Evolutionary conservation across 2,329 filamentous ascomycete species (phyloP), one percentile per base, ranked within the genome.

Genomic region (Plenodomus lindquistii): DNA sequence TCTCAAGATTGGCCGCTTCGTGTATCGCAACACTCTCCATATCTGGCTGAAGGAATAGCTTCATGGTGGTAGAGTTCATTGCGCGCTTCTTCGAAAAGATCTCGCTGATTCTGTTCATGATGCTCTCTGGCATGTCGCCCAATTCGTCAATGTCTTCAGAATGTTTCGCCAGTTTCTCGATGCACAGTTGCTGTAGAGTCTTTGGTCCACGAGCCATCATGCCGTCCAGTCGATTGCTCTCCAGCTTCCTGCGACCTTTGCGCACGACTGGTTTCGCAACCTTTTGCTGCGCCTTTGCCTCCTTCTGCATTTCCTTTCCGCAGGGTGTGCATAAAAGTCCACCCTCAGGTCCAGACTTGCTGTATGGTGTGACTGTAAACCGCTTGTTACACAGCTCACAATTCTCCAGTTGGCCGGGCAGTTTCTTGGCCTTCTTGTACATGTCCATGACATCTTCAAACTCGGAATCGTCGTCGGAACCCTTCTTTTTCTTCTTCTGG

Each of bases 301-400:
- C 83, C 54, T 89, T 86, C 35, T 82, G 82, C 42, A 88, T 72
- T 53, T 89, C 83, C 62, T 88, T 91, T 18, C 89, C 88, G 65
- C 93, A 97, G 18, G 88, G 85, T 3, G 81, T 80, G 67, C 93
- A 97, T 1, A 97, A 78, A n/a, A 97, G 77, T 15, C 91, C 91
- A 3, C 92, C 92, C n/a, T 87, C 80, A 0, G 89, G 88, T 0
- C 89, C 91, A 21, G 86, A 82, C 57, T 91, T 87, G 54, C 88
- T 91, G 74, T 97, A 97, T 0, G 90, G 82, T 0, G 93, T 97
- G 37, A 97, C 92, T 0, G 91, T 96, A 66, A 97, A 97, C 31
- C 91, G 85, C 70, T 94, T 96, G 37, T 82, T 80, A 70, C 93
- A 97, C 2, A 86, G 75, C 54, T 89, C 91, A 67, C 93, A 97